Evolutionary conservation across 495 filamentous ascomycete genomes (phyloP).

Genomic region (Penicillium soppii): DNA sequence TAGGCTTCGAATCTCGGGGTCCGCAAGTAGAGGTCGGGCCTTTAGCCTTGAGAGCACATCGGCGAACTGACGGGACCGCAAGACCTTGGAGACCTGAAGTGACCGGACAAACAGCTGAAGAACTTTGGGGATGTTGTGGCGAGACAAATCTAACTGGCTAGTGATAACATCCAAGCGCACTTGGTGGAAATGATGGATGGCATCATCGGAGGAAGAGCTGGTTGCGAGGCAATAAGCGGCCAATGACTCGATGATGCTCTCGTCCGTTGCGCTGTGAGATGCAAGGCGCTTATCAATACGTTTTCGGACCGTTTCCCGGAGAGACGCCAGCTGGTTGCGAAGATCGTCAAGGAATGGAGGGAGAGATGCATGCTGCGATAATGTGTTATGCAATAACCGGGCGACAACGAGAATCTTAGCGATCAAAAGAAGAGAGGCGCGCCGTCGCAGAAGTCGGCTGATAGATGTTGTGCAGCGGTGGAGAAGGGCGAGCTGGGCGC

Average conservation of each 20-base stretch:
- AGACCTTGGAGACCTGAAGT: conserved; percentile 67
- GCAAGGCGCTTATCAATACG: conserved; percentile 68
- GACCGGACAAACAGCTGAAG: conserved; percentile 75
- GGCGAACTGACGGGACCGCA: conserved; percentile 71
- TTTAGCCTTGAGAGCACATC: conserved; percentile 71
- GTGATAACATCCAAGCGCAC: conserved; percentile 67
- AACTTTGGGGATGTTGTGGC: conserved; percentile 56
- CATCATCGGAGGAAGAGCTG: conserved; percentile 77
- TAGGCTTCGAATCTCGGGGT: conserved; percentile 60
- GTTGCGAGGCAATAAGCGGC: conserved; percentile 81
- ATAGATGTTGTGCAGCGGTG: conserved; percentile 56
- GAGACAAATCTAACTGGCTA: conserved; percentile 47
- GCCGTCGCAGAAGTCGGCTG: conserved; percentile 55
- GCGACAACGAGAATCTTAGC: conserved; percentile 82
- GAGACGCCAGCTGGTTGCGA: conserved; percentile 57
- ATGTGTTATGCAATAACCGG: conserved; percentile 65
- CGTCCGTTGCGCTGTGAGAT: conserved; percentile 44
- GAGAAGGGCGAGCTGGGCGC: conserved; percentile 62
- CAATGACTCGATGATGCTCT: conserved; percentile 66
- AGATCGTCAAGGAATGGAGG: conserved; percentile 60
- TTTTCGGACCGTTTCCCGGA: conserved; percentile 60
- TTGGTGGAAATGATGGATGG: conserved; percentile 76
- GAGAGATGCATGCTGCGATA: conserved; percentile 51
- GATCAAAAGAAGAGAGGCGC: conserved; percentile 61
- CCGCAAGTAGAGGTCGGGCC: conserved; percentile 64